Base-by-base conservation (phyloP, 306 rosid species). In the Begonia peltatifolia region DNA sequence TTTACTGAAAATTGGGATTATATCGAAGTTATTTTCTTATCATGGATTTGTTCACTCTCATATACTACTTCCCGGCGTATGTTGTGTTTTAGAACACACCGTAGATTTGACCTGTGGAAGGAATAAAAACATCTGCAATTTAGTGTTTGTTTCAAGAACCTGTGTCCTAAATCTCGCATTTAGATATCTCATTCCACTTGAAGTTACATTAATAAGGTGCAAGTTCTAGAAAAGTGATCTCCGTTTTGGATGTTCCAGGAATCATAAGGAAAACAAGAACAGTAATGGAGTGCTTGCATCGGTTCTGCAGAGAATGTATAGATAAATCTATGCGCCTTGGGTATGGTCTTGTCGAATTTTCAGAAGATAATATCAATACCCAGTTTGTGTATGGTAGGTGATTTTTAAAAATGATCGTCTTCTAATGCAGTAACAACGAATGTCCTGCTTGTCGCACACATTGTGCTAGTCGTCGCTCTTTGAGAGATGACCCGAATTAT, bases 291-390 rank as follows among this genome's bases (percentile, higher is more conserved):
- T 83, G 94, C 79, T 55, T 87, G 66, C 96, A 83, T 66, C 90
- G 94, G 64, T 83, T 87, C 63, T 87, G 94, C 66, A 78, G 79
- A 70, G 83, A 75, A 59, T 87, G 96, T 80, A 87, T 87, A 22
- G 94, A 87, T 74, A 87, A 87, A 77, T 76, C 94, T 15, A 83
- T 83, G 83, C 87, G 90, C 42, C 63, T 80, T 14, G 82, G 96
- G 94, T 80, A 69, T 23, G 74, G 53, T 42, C 50, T 56, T 14
- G 4, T 20, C 57, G 12, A 6, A 30, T 38, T 54, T 30, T 18
- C 23, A 20, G 2, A 20, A 30, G 38, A 30, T 6, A 30, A 30
- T 30, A 30, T 20, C 38, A 6, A 30, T 30, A 4, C 38, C 9
- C 8, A 5, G 38, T 30, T 30, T 30, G 9, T 5, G 9, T 30